phyloP scores from a whole-genome alignment of 1,139 yeast genomes.

The Debaryomyces psychrophilus region DNA sequence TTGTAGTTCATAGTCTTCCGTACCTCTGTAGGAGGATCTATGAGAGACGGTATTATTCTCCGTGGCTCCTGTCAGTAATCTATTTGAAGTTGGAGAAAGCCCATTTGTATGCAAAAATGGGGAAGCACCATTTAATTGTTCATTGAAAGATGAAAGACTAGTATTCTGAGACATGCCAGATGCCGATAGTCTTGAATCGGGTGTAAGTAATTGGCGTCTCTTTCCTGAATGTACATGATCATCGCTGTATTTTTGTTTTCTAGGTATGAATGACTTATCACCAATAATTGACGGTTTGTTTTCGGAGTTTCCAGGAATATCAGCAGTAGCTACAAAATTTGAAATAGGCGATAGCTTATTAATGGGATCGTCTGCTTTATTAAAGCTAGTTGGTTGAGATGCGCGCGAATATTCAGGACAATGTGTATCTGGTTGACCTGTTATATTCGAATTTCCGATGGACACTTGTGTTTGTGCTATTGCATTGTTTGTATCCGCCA shows the following conservation, averaged over 20 bases:
- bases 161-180: background rate
- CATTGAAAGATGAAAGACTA: background rate
- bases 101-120: background rate
- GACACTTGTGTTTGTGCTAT: background rate
- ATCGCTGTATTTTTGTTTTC: background rate
- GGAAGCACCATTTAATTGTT: background rate
- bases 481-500: constrained; percentile 1
- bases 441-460: background rate
- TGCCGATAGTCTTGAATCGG: background rate
- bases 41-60: background rate
- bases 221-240: background rate
- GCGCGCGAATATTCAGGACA: background rate
- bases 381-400: background rate
- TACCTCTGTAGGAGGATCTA: background rate
- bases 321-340: background rate
- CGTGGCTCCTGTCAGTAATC: background rate
- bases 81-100: background rate
- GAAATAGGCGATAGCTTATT: background rate
- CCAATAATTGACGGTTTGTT: background rate
- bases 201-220: background rate
- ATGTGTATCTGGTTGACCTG: background rate
- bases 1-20: constrained; percentile 24
- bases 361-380: background rate
- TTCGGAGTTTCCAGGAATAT: background rate
- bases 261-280: background rate